Percentiles rank a stretch among this genome's conserved stretches.
Conservation (phyloP, 192 early-diverging fungal genomes). For the Allomyces arbusculus region DNA sequence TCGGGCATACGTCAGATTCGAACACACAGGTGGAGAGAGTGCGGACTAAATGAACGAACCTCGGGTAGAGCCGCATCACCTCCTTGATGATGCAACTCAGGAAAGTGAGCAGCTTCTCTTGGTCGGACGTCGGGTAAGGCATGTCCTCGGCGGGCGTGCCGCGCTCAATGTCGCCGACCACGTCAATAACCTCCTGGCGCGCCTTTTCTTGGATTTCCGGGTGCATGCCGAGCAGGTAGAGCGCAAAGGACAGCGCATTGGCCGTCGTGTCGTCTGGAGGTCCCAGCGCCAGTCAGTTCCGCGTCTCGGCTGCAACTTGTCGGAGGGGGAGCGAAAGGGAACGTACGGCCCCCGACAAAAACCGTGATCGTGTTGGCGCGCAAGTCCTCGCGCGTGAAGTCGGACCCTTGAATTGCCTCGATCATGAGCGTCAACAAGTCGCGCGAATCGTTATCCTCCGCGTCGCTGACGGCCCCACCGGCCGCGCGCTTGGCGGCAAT, state of each 20-base stretch:
- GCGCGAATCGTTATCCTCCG: conserved; percentile 5
- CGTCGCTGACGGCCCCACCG: neutral
- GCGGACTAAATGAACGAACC: too few relatives aligned
- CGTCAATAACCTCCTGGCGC: conserved; percentile 22
- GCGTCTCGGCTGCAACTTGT: neutral
- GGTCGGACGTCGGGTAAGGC: neutral
- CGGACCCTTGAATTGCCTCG: conserved; percentile 4
- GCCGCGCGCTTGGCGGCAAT: neutral
- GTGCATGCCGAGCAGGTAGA: conserved; percentile 19
- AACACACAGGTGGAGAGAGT: too few relatives aligned
- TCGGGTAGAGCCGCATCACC: too few relatives aligned
- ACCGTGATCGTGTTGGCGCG: conserved; percentile 26
- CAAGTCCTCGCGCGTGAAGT: conserved; percentile 2
- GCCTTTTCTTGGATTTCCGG: conserved; percentile 32
- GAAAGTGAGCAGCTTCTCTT: neutral
- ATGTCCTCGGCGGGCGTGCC: neutral
- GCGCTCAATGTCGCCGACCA: conserved; percentile 30
- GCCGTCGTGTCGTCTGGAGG: conserved; percentile 25
- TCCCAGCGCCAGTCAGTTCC: too few relatives aligned
- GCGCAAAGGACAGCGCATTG: conserved; percentile 26
- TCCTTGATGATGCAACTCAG: neutral
- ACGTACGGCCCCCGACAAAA: conserved; percentile 24
- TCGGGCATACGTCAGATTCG: neutral
- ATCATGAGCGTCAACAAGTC: conserved; percentile 11
- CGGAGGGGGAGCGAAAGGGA: neutral